A percentile compares a stretch with the other conserved stretches of the same genome.
Conservation (phyloP, 257 asterid species). For the Cinchona pubescens region DNA sequence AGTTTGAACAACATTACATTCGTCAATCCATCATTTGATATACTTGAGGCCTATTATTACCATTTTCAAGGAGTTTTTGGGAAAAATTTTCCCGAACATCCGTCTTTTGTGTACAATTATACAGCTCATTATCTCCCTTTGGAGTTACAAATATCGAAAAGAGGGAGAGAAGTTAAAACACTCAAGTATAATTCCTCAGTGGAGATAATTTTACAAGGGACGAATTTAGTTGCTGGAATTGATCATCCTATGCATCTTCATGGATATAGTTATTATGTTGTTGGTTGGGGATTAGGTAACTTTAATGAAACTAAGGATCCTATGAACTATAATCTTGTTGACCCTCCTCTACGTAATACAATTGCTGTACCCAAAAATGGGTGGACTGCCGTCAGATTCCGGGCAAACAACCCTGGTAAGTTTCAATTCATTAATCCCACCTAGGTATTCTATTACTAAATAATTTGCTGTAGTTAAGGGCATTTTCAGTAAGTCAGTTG, state of each 20-base stretch:
- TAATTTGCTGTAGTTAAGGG: too few relatives aligned
- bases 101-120: constrained; percentile 31
- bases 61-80: constrained; percentile 27
- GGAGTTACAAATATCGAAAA: constrained; percentile 27
- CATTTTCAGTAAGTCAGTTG: too few relatives aligned
- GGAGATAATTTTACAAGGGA: constrained; percentile 46
- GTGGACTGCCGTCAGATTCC: constrained; percentile 51
- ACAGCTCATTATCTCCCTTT: constrained; percentile 26
- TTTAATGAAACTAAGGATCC: constrained; percentile 33
- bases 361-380: constrained; percentile 47
- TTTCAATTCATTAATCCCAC: too few relatives aligned
- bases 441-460: background rate
- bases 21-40: constrained; percentile 29
- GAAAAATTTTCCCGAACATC: constrained; percentile 30
- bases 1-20: constrained; percentile 20
- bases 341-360: constrained; percentile 44
- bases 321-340: constrained; percentile 38
- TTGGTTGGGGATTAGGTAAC: constrained; percentile 52
- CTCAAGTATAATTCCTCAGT: constrained; percentile 30
- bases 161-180: constrained; percentile 30
- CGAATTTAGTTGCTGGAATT: constrained; percentile 38
- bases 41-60: constrained; percentile 40
- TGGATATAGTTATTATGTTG: constrained; percentile 41
- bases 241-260: constrained; percentile 52
- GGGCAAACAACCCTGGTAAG: constrained; percentile 49